A percentile compares a stretch with the other conserved stretches of the same genome.
Evolutionary conservation across 176 grass and related monocot species (phyloP).

Genomic region (Avena insularis): DNA sequence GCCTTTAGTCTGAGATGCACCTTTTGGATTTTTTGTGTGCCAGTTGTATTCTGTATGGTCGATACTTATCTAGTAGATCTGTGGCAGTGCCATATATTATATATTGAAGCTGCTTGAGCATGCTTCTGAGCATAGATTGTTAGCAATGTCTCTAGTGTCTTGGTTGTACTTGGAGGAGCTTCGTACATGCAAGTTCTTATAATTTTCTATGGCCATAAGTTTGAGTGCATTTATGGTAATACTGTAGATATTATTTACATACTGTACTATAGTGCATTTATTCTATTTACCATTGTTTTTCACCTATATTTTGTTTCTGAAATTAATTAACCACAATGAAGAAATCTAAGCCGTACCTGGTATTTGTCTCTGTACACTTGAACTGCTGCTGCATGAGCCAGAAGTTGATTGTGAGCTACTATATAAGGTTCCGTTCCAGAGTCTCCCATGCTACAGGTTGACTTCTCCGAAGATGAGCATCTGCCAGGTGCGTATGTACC

Average conservation of each 20-base stretch:
- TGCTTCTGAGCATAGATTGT: conserved; percentile 29
- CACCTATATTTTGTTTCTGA: neutral
- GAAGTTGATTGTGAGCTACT: conserved; percentile 74
- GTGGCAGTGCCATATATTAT: neutral
- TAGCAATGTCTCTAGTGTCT: conserved; percentile 7
- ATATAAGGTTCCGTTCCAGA: conserved; percentile 75
- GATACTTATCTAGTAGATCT: conserved; percentile 11
- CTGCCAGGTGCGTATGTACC: conserved; percentile 76
- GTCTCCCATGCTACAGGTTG: conserved; percentile 66
- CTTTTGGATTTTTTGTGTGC: neutral
- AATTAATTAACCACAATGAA: conserved; percentile 13
- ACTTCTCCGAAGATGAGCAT: conserved; percentile 49
- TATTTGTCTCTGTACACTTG: conserved; percentile 63
- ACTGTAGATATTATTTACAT: neutral
- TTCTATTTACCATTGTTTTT: neutral
- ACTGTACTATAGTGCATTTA: conserved; percentile 10
- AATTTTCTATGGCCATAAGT: neutral
- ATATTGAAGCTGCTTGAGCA: too few species aligned
- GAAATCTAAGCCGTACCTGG: conserved; percentile 52
- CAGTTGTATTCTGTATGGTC: neutral
- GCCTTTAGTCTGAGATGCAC: neutral
- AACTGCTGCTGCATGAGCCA: conserved; percentile 77
- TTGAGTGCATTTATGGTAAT: conserved; percentile 17
- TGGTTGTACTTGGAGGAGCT: neutral
- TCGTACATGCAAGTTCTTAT: neutral